A percentile compares a stretch with the other conserved stretches of the same genome.
phyloP scores from a whole-genome alignment of 805 yeast genomes.

The Wickerhamomyces xylosicus region DNA sequence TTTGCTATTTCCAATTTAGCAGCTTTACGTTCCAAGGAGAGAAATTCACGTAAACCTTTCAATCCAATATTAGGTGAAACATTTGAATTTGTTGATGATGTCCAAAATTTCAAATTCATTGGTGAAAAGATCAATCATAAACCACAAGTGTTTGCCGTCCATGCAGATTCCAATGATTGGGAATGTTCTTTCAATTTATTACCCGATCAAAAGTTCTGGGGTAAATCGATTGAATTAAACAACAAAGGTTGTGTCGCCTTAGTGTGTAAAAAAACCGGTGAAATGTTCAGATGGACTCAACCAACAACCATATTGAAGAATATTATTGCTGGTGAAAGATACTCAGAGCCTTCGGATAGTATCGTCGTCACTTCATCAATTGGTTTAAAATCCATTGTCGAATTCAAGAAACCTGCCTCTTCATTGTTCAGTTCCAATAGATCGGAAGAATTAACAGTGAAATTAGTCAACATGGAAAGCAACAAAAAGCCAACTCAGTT shows the following conservation, averaged over 20 bases:
- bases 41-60: constrained; percentile 83
- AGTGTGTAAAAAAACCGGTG: constrained; percentile 49
- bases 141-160: constrained; percentile 78
- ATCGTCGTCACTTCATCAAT: constrained; percentile 55
- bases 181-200: constrained; percentile 48
- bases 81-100: constrained; percentile 80
- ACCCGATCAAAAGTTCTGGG: constrained; percentile 90
- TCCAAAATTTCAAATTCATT: constrained; percentile 59
- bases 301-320: constrained; percentile 81
- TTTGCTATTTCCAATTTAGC: constrained; percentile 76
- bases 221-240: constrained; percentile 77
- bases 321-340: constrained; percentile 90
- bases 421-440: constrained; percentile 76
- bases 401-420: constrained; percentile 45
- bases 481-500: constrained; percentile 10
- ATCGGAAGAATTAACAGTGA: constrained; percentile 54
- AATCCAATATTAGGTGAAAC: constrained; percentile 94
- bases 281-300: constrained; percentile 63
- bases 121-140: constrained; percentile 84
- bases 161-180: constrained; percentile 70
- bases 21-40: constrained; percentile 57
- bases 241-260: constrained; percentile 64
- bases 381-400: constrained; percentile 63
- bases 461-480: constrained; percentile 6
- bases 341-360: constrained; percentile 73